These are phyloP conservation scores for Daldinia vernicosa DNA, from an alignment of 495 filamentous ascomycete genomes.

Conservation along the genomic window DNA sequence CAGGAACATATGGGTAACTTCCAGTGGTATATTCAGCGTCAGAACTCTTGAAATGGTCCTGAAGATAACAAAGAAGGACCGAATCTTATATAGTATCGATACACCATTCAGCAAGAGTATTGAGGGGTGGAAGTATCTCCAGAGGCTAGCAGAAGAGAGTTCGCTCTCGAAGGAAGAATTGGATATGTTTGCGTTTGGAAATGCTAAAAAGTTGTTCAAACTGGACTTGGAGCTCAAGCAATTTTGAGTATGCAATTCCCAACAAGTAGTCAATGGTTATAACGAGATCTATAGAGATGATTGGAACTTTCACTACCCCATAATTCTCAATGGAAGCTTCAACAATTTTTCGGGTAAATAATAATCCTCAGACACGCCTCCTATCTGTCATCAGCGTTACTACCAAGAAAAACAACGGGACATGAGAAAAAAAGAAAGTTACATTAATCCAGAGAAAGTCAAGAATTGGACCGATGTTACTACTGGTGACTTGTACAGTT, in stretches of 20 bases:
- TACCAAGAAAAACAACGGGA: neutral
- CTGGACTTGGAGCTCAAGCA: constrained; percentile 40
- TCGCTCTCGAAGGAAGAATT: constrained; percentile 60
- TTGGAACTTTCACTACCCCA: neutral
- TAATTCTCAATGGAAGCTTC: neutral
- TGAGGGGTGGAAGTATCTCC: constrained; percentile 54
- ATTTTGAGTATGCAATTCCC: neutral
- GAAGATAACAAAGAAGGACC: constrained; percentile 57
- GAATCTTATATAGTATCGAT: constrained; percentile 66
- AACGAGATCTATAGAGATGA: neutral
- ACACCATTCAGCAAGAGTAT: constrained; percentile 65
- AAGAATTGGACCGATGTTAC: neutral
- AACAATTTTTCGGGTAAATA: neutral
- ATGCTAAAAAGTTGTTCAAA: constrained; percentile 63
- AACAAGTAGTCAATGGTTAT: neutral
- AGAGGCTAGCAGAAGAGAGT: constrained; percentile 61
- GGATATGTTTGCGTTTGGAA: constrained; percentile 62
- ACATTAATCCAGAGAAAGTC: neutral
- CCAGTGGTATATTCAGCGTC: constrained; percentile 65
- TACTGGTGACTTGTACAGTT: neutral
- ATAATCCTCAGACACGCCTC: neutral
- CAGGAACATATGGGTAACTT: constrained; percentile 71
- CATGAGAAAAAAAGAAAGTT: neutral
- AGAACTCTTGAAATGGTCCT: constrained; percentile 56
- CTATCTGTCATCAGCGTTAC: neutral